Evolutionary conservation across 257 asterid species (phyloP), one percentile per base, ranked within the genome.

Genomic region (Haberlea rhodopensis): DNA sequence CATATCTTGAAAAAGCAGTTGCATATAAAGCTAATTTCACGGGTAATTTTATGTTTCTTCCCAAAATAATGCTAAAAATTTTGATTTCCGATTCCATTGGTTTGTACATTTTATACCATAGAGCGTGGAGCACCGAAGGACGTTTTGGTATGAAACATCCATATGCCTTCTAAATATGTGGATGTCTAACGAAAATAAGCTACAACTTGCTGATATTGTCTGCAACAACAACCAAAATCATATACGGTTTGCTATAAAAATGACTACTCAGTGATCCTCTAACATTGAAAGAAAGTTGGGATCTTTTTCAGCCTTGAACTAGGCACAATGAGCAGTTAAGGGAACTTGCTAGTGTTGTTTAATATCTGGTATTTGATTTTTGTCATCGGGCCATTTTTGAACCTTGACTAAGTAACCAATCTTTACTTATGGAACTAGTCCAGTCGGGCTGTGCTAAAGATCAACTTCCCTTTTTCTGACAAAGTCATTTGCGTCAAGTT

Each of bases 1-100:
- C 97, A 28, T 89, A 92, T 72, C 92, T 92, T 59, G 98, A 92
- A 85, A 92, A 92, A 73, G 98, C 97, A 0, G 96, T 92, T 34
- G 98, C 98, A 5, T 89, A 82, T 62, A 89, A 78, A 74, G 92
- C 95, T 3, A 91, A 91, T 69, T 91, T 91, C 81, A 53, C 89
- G 15, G 98, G 96, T 91, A 74, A 46, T 5, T 37, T 29, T 53
- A 29, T 59, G 4, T 63, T 71, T 43, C 49, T 43, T 15, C 19
- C 19, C 49, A 15, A 5, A 43, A 43, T 8, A 13, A 43, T 15
- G 19, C 0, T 1, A 2, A 5, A 43, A 43, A 43, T 13, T 6
- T 15, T 15, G 49, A 15, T 43, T 43, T 7, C 19, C 19, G 18
- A 43, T 43, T 43, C 19, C 49, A 15, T 43, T 15, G 5, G 7